A percentile compares a stretch with the other conserved stretches of the same genome.
phyloP scores from a whole-genome alignment of 2,329 filamentous ascomycete genomes.

The Phymatotrichopsis omnivora region DNA sequence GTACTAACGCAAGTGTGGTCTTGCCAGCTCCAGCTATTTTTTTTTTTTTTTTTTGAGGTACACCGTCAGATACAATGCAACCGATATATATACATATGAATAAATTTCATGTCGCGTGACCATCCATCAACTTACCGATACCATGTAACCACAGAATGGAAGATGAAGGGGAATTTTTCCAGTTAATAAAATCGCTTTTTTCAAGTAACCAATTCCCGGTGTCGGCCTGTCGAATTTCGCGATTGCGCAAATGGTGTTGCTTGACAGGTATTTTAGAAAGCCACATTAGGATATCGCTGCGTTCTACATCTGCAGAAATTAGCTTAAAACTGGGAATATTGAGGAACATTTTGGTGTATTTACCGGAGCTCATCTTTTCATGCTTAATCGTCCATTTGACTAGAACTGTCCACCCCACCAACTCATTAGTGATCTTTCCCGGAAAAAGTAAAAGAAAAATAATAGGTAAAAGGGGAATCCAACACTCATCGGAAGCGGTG shows the following conservation, averaged over 20 bases:
- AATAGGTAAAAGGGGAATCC: no score
- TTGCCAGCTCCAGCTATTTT: constrained; percentile 30
- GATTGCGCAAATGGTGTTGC: constrained; percentile 6
- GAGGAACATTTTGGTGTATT: no score
- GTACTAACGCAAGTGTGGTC: constrained; percentile 33
- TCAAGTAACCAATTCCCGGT: constrained; percentile 13
- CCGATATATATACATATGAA: constrained; percentile 29
- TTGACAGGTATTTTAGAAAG: constrained; percentile 2
- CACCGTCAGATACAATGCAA: no score
- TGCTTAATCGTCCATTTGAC: neutral
- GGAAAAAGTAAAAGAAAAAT: neutral
- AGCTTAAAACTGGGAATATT: no score
- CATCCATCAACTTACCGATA: constrained; percentile 27
- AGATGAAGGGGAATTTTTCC: constrained; percentile 5
- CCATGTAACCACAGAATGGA: constrained; percentile 27
- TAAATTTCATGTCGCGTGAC: constrained; percentile 30
- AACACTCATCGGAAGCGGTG: constrained; percentile 4
- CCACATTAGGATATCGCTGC: constrained; percentile 6
- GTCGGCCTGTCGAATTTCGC: neutral
- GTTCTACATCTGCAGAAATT: neutral
- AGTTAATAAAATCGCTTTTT: neutral
- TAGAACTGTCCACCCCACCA: neutral
- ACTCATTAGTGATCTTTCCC: neutral
- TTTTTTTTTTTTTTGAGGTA: no score
- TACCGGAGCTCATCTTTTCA: no score